These are phyloP conservation scores for Coix lacrymajobi DNA, from an alignment of 176 grass and related monocot species.

Conservation along the genomic window DNA sequence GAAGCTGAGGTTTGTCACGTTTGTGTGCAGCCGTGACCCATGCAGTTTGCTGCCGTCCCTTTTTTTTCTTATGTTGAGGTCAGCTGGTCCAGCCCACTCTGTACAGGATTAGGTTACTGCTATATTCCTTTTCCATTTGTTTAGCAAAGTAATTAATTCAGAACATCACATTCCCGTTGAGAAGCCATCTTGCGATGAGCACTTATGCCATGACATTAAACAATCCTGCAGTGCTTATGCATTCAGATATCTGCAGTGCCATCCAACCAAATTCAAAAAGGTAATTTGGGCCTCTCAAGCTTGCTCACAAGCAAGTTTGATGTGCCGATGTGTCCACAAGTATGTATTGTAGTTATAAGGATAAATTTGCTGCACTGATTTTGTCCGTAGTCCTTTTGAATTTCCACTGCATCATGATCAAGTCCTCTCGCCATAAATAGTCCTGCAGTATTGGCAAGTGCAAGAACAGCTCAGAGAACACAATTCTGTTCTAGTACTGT, in stretches of 20 bases:
- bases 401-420: not conserved
- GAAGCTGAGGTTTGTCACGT: not conserved
- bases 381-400: not conserved
- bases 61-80: not conserved
- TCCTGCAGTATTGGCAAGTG: not conserved
- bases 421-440: not conserved
- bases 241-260: not conserved
- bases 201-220: not conserved
- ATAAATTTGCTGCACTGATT: not conserved
- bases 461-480: not conserved
- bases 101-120: not conserved
- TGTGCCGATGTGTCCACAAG: not conserved
- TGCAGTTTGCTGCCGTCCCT: not conserved
- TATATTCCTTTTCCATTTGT: not conserved
- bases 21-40: not conserved
- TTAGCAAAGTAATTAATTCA: constrained; percentile 10
- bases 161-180: not conserved
- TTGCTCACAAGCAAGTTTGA: not conserved
- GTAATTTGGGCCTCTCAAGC: not conserved
- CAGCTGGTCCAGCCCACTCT: not conserved
- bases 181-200: constrained; percentile 15
- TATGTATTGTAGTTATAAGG: not conserved
- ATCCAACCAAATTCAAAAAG: not conserved
- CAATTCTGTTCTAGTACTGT: not conserved
- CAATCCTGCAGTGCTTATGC: not conserved